These are phyloP conservation scores for Trematosphaeria pertusa DNA, from an alignment of 2,329 filamentous ascomycete genomes.

Conservation along the genomic window DNA sequence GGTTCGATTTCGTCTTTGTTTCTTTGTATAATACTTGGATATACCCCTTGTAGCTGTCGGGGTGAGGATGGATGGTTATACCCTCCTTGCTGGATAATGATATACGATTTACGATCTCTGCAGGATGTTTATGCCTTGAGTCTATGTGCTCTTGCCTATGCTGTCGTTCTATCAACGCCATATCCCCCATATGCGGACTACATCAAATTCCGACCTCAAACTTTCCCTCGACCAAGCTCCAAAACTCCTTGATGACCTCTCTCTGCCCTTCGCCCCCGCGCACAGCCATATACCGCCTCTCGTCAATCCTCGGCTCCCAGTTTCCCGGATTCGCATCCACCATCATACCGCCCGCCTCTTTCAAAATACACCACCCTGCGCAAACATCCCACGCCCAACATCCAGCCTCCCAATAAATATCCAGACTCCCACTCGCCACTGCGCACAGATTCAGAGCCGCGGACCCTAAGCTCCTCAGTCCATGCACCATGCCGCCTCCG, in stretches of 20 bases:
- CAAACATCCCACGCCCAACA: constrained; percentile 89
- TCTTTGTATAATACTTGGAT: constrained; percentile 14
- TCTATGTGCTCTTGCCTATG: too few relatives aligned
- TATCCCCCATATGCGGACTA: too few relatives aligned
- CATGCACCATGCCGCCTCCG: constrained; percentile 79
- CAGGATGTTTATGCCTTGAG: not conserved
- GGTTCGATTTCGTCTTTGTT: constrained; percentile 2
- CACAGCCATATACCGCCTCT: constrained; percentile 62
- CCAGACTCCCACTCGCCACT: constrained; percentile 73
- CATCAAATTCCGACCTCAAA: constrained; percentile 50
- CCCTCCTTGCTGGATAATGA: constrained; percentile 5
- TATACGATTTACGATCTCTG: constrained; percentile 8
- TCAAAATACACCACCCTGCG: constrained; percentile 78
- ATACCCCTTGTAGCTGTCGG: constrained; percentile 16
- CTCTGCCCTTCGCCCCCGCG: constrained; percentile 55
- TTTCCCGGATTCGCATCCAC: constrained; percentile 75
- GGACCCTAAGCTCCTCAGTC: constrained; percentile 71
- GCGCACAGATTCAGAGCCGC: constrained; percentile 78
- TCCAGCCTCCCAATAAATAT: constrained; percentile 82
- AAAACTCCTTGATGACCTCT: constrained; percentile 57
- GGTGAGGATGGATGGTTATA: constrained; percentile 7
- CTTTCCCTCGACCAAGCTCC: constrained; percentile 53
- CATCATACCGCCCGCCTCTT: constrained; percentile 76
- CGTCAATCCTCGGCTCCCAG: constrained; percentile 67
- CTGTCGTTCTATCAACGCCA: too few relatives aligned